Base-by-base conservation (phyloP, 805 yeast species). In the Lipomyces yamadae region DNA sequence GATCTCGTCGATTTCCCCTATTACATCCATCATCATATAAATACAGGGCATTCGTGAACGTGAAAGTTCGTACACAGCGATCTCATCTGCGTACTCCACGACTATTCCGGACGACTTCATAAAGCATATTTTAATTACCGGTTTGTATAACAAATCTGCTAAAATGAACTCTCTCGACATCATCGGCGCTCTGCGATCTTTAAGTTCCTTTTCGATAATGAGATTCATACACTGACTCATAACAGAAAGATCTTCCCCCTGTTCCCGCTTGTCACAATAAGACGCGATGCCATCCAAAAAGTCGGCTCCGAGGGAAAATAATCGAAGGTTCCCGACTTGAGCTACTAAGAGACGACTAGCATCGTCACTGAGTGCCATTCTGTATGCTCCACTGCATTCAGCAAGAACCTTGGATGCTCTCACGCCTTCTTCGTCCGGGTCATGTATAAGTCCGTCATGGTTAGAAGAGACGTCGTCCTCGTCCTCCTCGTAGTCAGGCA, bases 401-500 rank as follows among this genome's bases (percentile, higher is more conserved):
- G 48, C 59, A 35, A 67, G 45, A 29, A 66, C 18, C 35, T 67
- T 67, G 24, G 57, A 55, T 8, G 60, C 70, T 30, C 58, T 45
- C 8, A 62, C 63, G 56, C 50, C 67, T n/a, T 56, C 68, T 48
- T 64, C 65, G 37, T 60, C 53, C 3, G 35, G 54, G 52, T 65
- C 68, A 29, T 60, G 60, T 34, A 42, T 48, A n/a, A 56, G 29
- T 1, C 30, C 64, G 6, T 59, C 64, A 15, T 60, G 52, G 13
- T 32, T 29, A 18, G 45, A 15, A 13, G 13, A 45, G 33, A 32
- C 52, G 32, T 60, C 63, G n/a, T 61, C 63, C 30, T 57, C 52
- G 32, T 60, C 63, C 32, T 61, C 63, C 30, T 58, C 64, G 15
- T 33, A n/a, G 11, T 59, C 48, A 11, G 29, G 35, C 48, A 35